Percentiles rank a stretch among this genome's conserved stretches.
These are phyloP conservation scores for Pleomassaria siparia DNA, from an alignment of 2,329 filamentous ascomycete species.

Conservation along the genomic window DNA sequence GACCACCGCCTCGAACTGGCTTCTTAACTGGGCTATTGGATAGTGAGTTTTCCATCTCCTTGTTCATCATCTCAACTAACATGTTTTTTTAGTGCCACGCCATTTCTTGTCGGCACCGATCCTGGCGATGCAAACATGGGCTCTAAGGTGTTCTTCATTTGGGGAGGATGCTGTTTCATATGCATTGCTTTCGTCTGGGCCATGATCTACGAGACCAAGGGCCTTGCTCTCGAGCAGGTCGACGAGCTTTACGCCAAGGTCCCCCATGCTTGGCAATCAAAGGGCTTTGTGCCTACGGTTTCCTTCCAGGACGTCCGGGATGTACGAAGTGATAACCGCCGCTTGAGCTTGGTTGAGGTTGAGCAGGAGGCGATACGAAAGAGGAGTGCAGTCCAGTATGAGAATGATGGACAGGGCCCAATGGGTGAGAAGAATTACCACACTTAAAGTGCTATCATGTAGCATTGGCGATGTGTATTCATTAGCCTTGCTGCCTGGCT, in stretches of 20 bases:
- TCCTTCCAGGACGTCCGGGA: slow-evolving; percentile 43
- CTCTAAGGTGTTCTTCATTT: slow-evolving; percentile 59
- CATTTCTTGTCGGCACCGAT: slow-evolving; percentile 66
- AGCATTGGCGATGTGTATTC: too few species aligned
- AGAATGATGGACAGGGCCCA: background rate
- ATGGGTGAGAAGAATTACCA: slow-evolving; percentile 4
- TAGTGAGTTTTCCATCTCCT: slow-evolving; percentile 20
- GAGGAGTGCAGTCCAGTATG: slow-evolving; percentile 33
- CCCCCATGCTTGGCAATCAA: slow-evolving; percentile 70
- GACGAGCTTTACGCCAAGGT: slow-evolving; percentile 78
- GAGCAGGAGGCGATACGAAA: slow-evolving; percentile 63
- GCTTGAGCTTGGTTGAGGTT: slow-evolving; percentile 34
- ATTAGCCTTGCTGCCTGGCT: too few species aligned
- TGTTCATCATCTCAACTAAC: slow-evolving; percentile 2
- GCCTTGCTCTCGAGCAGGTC: slow-evolving; percentile 55
- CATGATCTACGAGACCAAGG: slow-evolving; percentile 77
- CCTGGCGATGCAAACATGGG: slow-evolving; percentile 66
- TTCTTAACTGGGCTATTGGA: slow-evolving; percentile 54
- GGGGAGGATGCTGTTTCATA: slow-evolving; percentile 56
- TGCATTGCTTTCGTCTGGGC: slow-evolving; percentile 69
- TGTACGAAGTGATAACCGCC: slow-evolving; percentile 23
- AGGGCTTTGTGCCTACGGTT: slow-evolving; percentile 60
- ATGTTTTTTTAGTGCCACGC: slow-evolving; percentile 50
- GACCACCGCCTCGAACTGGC: slow-evolving; percentile 60
- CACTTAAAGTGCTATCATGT: background rate